Conservation (phyloP, 1,284 basidiomycete species). For the Chiua sp. region DNA sequence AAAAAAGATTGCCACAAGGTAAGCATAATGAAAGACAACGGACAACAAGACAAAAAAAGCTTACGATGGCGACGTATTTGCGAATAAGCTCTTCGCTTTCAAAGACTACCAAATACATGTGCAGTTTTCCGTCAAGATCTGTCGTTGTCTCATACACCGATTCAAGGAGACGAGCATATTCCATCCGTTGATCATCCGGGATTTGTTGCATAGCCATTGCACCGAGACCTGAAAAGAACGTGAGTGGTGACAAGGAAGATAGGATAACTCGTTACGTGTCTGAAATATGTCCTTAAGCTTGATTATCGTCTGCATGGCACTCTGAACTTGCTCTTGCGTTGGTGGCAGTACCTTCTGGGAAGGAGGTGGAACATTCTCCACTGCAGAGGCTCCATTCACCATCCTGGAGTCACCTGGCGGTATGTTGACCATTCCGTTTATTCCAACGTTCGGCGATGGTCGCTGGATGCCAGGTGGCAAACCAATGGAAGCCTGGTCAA, state of each 20-base stretch:
- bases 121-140: constrained; percentile 58
- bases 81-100: constrained; percentile 52
- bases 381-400: constrained; percentile 16
- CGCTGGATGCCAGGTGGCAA: constrained; percentile 28
- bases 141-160: constrained; percentile 46
- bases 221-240: constrained; percentile 17
- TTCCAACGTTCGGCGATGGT: constrained; percentile 16
- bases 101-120: constrained; percentile 49
- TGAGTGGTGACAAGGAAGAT: constrained; percentile 20
- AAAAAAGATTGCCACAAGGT: constrained; percentile 10
- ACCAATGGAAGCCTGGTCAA: constrained; percentile 27
- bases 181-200: constrained; percentile 55
- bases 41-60: constrained; percentile 29
- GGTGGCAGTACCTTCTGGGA: constrained; percentile 23
- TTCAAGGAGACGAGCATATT: constrained; percentile 57
- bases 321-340: constrained; percentile 39
- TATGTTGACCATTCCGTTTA: constrained; percentile 18
- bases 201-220: constrained; percentile 43
- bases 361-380: constrained; percentile 13
- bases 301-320: constrained; percentile 36
- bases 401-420: constrained; percentile 28
- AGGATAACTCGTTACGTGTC: constrained; percentile 36
- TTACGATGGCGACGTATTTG: constrained; percentile 58
- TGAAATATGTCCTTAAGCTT: constrained; percentile 39
- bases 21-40: constrained; percentile 10